phyloP scores from a whole-genome alignment of 139 green algal genomes.

The Chlorella sp. region DNA sequence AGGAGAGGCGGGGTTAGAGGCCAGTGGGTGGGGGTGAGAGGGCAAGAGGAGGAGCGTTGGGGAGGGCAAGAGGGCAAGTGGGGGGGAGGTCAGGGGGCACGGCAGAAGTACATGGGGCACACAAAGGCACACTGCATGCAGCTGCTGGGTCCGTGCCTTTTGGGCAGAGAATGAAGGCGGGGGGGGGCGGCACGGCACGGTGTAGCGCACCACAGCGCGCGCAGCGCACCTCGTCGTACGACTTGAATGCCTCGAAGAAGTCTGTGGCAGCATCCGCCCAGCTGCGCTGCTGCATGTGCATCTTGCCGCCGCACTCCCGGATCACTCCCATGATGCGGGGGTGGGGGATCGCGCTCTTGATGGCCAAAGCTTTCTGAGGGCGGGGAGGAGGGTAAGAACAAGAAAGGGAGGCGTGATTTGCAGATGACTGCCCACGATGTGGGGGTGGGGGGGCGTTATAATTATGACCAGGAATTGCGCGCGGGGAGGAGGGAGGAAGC shows the following conservation, averaged over 20 bases:
- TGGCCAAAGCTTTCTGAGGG: slow-evolving; percentile 70
- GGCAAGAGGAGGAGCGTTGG: no score
- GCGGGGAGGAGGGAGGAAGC: no score
- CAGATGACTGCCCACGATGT: slow-evolving; percentile 77
- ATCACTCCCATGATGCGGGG: slow-evolving; percentile 98
- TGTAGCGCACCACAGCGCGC: no score
- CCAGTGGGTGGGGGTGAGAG: neutral
- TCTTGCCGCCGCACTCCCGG: slow-evolving; percentile 98
- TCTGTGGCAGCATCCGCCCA: slow-evolving; percentile 94
- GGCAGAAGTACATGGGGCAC: no score
- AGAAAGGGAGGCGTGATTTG: neutral
- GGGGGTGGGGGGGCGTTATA: slow-evolving; percentile 97
- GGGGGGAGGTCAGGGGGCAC: neutral
- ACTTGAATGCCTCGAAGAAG: slow-evolving; percentile 99
- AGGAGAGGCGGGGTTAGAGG: neutral
- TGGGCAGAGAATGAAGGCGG: no score
- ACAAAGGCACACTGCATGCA: no score
- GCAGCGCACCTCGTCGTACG: slow-evolving; percentile 92
- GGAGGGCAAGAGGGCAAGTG: no score
- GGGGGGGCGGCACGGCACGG: no score
- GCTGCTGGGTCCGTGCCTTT: no score
- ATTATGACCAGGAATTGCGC: no score
- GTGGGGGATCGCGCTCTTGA: slow-evolving; percentile 97
- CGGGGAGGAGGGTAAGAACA: neutral
- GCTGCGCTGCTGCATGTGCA: slow-evolving; percentile 94